Evolutionary conservation across 441 rosid genomes (phyloP).

Genomic region (Bruguiera hainesii): DNA sequence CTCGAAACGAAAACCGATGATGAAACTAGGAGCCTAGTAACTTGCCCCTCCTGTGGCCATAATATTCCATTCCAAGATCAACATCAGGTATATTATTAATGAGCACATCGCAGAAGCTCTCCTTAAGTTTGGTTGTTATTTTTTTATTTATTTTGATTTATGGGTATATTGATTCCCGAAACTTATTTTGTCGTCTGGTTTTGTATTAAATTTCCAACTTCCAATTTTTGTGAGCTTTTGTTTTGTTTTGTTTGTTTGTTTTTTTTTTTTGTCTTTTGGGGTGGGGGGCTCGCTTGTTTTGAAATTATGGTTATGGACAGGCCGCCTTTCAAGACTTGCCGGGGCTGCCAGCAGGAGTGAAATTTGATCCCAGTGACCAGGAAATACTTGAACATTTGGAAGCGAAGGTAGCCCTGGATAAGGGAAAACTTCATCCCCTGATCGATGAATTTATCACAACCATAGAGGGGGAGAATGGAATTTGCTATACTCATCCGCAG

Average conservation of each 20-base stretch:
- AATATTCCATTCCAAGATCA: conserved; percentile 40
- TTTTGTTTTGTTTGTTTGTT: neutral
- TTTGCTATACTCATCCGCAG: conserved; percentile 95
- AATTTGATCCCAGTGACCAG: conserved; percentile 89
- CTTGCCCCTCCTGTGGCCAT: conserved; percentile 91
- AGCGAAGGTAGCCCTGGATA: conserved; percentile 62
- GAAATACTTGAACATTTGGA: conserved; percentile 87
- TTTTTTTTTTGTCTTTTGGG: neutral
- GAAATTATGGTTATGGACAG: neutral
- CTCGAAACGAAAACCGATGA: conserved; percentile 18
- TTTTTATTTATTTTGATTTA: too few relatives aligned
- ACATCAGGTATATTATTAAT: conserved; percentile 40
- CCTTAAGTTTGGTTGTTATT: too few relatives aligned
- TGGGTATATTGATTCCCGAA: neutral
- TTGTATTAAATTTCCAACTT: neutral
- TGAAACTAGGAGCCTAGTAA: conserved; percentile 15
- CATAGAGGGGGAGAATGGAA: conserved; percentile 84
- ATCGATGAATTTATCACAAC: conserved; percentile 86
- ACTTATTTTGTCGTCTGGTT: neutral
- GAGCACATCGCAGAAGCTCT: too few relatives aligned
- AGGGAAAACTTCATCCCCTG: conserved; percentile 67
- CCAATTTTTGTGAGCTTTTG: neutral
- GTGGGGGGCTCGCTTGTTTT: neutral
- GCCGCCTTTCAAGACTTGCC: conserved; percentile 62
- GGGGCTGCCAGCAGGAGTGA: conserved; percentile 94